Base-by-base conservation (phyloP, 495 filamentous ascomycete genomes). In the Penicillium bovifimosum region DNA sequence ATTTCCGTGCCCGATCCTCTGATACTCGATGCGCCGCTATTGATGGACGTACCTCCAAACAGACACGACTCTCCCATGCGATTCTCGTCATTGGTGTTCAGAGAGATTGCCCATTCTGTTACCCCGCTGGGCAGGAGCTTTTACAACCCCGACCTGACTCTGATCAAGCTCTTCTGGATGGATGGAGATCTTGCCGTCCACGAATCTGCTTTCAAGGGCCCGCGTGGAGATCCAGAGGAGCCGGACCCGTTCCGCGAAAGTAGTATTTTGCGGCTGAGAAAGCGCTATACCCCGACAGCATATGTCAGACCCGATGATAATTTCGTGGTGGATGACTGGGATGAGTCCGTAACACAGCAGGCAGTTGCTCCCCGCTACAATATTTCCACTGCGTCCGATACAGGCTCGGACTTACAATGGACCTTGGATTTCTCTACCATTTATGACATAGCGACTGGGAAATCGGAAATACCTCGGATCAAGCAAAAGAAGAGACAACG, bases 321-420 rank as follows among this genome's bases (percentile, higher is more conserved):
- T 26, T 75, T 73, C 29, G 53, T 75, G 13, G 66, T 72, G 20
- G 62, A 72, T 50, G 72, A 73, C 41, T 65, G 62, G 67, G 66
- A 71, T 38, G 69, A 71, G 42, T 65, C 65, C 31, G 54, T 52
- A 16, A 42, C 29, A 18, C 32, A 36, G 33, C 50, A 41, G 17
- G n/a, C 20, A 3, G 31, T 39, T 18, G 44, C 34, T 42, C 29
- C 32, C 45, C 44, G 41, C 10, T 50, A 18, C 39, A 18, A 32
- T 9, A 14, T 17, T 17, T 13, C 45, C 40, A 40, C 54, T 13
- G 17, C 39, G 27, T 41, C 57, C 16, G 24, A 24, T 28, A 28
- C 38, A 31, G 56, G 43, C 10, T 28, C 45, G 14, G 52, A 59
- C 44, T 45, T 53, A 1, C 59, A 62, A 17, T 69, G 66, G 65